These are phyloP conservation scores for Paspalum notatum DNA, from an alignment of 176 grass and related monocot species.

Conservation along the genomic window DNA sequence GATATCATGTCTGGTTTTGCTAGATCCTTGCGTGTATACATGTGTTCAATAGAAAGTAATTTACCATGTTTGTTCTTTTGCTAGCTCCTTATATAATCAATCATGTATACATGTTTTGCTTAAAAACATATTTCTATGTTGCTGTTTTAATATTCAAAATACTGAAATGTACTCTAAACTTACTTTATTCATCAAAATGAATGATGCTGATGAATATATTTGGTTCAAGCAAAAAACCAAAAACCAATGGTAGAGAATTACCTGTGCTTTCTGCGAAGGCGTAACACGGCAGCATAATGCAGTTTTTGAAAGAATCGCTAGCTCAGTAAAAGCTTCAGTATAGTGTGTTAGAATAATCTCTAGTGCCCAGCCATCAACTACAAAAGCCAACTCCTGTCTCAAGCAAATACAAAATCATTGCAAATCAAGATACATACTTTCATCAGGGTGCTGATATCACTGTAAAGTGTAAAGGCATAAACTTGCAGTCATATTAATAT, in stretches of 20 bases:
- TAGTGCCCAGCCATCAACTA: constrained; percentile 97
- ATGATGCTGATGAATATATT: constrained; percentile 25
- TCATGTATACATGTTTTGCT: neutral
- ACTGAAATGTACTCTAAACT: constrained; percentile 5
- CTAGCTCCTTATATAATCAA: neutral
- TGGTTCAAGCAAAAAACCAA: constrained; percentile 12
- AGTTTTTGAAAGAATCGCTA: constrained; percentile 87
- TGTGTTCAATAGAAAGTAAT: neutral
- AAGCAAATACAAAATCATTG: constrained; percentile 36
- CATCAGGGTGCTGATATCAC: constrained; percentile 23
- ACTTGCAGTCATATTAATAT: constrained; percentile 4
- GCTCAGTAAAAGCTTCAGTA: constrained; percentile 77
- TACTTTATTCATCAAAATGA: constrained; percentile 27
- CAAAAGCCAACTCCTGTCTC: constrained; percentile 90
- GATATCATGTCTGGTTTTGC: constrained; percentile 5
- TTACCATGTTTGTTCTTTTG: neutral
- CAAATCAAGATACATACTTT: constrained; percentile 29
- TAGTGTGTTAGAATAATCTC: constrained; percentile 89
- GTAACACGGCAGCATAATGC: constrained; percentile 97
- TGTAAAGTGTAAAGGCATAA: neutral
- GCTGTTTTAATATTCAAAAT: neutral
- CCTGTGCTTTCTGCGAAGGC: constrained; percentile 99
- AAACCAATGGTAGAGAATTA: constrained; percentile 30
- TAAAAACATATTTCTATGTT: constrained; percentile 17
- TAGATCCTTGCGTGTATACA: neutral